phyloP scores from a whole-genome alignment of 768 basidiomycete species.

The Saitozyma podzolica region DNA sequence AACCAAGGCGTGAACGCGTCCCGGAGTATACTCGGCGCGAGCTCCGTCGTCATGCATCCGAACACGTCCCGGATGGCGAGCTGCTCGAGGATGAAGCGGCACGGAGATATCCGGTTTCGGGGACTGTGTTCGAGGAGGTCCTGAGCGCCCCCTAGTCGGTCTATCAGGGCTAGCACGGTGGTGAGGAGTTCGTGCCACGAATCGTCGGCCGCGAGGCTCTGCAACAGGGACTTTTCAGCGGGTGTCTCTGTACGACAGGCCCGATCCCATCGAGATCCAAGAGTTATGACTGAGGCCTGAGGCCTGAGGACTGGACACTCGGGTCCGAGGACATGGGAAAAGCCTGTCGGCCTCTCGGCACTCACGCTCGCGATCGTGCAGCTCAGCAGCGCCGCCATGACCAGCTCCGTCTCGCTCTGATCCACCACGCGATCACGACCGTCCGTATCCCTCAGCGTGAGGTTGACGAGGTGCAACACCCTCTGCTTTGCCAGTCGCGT shows the following conservation, averaged over 20 bases:
- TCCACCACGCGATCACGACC: conserved; percentile 6
- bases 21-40: conserved; percentile 29
- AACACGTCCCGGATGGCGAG: conserved; percentile 43
- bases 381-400: conserved; percentile 37
- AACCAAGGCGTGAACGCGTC: conserved; percentile 39
- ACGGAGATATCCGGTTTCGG: conserved; percentile 24
- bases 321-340: neutral
- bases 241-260: too few relatives aligned
- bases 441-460: conserved; percentile 10
- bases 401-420: conserved; percentile 23
- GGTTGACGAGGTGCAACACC: conserved; percentile 22
- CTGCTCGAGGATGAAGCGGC: conserved; percentile 43
- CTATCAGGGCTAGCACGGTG: conserved; percentile 26
- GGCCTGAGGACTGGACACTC: neutral
- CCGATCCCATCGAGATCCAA: too few relatives aligned
- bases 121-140: conserved; percentile 24
- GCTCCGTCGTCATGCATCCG: conserved; percentile 42
- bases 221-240: neutral
- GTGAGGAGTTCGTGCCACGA: conserved; percentile 42
- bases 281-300: too few relatives aligned
- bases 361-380: conserved; percentile 43
- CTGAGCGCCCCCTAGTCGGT: conserved; percentile 34
- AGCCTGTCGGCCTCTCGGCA: neutral
- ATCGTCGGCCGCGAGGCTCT: conserved; percentile 42
- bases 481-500: conserved; percentile 18